phyloP scores from a whole-genome alignment of 441 rosid genomes.

The Gossypium lobatum region DNA sequence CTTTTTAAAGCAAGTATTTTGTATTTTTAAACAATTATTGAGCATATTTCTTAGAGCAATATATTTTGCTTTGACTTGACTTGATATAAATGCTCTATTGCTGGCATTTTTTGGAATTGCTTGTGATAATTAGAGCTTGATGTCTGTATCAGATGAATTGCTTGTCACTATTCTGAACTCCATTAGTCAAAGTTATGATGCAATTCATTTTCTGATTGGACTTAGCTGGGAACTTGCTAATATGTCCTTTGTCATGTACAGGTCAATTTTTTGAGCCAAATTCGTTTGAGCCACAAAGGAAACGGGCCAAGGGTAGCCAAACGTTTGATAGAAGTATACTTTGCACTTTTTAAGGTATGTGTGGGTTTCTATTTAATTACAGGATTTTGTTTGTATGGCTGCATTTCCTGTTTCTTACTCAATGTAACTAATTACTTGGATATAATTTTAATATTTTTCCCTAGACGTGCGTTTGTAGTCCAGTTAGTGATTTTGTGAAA shows the following conservation, averaged over 20 bases:
- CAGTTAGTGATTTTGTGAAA: background rate
- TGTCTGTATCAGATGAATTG: background rate
- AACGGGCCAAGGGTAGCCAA: conserved; percentile 90
- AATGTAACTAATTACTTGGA: background rate
- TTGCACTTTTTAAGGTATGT: conserved; percentile 86
- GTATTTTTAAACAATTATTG: background rate
- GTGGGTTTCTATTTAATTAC: background rate
- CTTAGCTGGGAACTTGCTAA: conserved; percentile 12
- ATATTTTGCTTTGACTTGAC: background rate
- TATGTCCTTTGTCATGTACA: conserved; percentile 27
- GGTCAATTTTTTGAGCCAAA: conserved; percentile 92
- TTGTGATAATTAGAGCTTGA: background rate
- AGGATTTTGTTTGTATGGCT: background rate
- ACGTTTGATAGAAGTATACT: conserved; percentile 84
- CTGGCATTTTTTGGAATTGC: background rate
- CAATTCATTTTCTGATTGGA: background rate
- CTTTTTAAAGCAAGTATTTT: background rate
- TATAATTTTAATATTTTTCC: background rate
- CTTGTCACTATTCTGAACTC: background rate
- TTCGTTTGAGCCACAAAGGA: conserved; percentile 69
- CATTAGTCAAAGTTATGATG: background rate
- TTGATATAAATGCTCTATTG: background rate
- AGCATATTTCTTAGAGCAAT: background rate
- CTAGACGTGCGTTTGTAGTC: background rate
- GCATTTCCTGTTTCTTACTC: background rate